A percentile compares a stretch with the other conserved stretches of the same genome.
These are phyloP conservation scores for Retiboletus fuscus DNA, from an alignment of 1,284 basidiomycete genomes.

Conservation along the genomic window DNA sequence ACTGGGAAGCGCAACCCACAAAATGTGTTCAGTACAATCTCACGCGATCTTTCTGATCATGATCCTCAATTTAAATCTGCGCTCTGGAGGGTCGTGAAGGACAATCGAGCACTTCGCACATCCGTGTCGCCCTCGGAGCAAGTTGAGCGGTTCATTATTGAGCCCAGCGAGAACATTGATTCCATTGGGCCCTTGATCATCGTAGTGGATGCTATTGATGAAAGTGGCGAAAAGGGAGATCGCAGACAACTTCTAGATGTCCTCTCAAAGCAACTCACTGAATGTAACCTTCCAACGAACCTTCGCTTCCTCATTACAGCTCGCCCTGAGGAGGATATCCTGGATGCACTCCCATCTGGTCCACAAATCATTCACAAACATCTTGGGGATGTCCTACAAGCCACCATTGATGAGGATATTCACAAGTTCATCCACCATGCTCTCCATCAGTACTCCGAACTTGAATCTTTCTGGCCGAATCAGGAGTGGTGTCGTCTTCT, in stretches of 20 bases:
- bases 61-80: slow-evolving; percentile 10
- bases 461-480: not conserved
- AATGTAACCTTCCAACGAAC: not conserved
- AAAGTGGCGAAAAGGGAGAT: slow-evolving; percentile 13
- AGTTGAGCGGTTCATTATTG: too few species aligned
- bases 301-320: slow-evolving; percentile 24
- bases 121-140: too few species aligned
- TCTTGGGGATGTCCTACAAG: not conserved
- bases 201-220: slow-evolving; percentile 30
- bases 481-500: slow-evolving; percentile 22
- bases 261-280: not conserved
- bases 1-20: slow-evolving; percentile 16
- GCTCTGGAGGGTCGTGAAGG: slow-evolving; percentile 10
- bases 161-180: slow-evolving; percentile 10
- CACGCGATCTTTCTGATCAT: slow-evolving; percentile 17
- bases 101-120: too few species aligned
- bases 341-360: not conserved
- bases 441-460: slow-evolving; percentile 6
- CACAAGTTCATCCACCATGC: slow-evolving; percentile 9
- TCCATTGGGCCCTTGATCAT: slow-evolving; percentile 20
- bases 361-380: not conserved
- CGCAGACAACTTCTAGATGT: slow-evolving; percentile 9
- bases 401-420: slow-evolving; percentile 10
- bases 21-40: slow-evolving; percentile 21
- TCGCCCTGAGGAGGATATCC: slow-evolving; percentile 11